Conservation (phyloP, 2,329 filamentous ascomycete species). For the Dothiorella sarmentorum region DNA sequence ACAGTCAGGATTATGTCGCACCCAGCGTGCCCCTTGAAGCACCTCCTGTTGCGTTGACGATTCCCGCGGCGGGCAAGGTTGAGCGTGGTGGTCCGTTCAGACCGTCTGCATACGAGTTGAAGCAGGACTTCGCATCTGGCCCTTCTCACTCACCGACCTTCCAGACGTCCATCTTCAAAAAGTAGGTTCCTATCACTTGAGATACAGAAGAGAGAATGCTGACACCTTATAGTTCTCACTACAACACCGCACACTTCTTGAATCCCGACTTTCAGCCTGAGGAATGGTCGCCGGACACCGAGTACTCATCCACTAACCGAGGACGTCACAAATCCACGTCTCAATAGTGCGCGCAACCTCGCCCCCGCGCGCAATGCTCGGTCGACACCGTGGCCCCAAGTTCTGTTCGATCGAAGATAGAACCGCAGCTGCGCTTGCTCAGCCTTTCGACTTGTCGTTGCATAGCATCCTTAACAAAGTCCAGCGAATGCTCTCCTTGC, state of each 20-base stretch:
- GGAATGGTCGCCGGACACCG: constrained; percentile 51
- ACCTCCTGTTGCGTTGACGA: constrained; percentile 8
- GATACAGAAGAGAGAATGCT: too few relatives aligned
- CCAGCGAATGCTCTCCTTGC: neutral
- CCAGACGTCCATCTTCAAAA: constrained; percentile 50
- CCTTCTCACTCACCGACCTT: constrained; percentile 39
- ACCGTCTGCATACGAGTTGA: constrained; percentile 45
- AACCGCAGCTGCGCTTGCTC: constrained; percentile 8
- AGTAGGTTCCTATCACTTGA: constrained; percentile 32
- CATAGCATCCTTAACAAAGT: constrained; percentile 12
- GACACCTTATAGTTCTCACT: constrained; percentile 43
- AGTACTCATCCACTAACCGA: constrained; percentile 35
- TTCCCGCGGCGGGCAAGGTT: constrained; percentile 23
- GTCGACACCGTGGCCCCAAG: neutral
- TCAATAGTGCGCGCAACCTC: constrained; percentile 6
- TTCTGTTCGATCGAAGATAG: constrained; percentile 1
- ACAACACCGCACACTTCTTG: constrained; percentile 51
- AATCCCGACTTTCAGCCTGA: constrained; percentile 53
- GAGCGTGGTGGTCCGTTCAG: constrained; percentile 43
- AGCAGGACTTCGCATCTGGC: constrained; percentile 40
- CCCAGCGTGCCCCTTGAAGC: constrained; percentile 19
- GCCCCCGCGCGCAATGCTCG: neutral
- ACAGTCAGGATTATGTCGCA: constrained; percentile 33
- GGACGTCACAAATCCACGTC: constrained; percentile 35
- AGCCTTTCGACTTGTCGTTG: constrained; percentile 14